phyloP scores from a whole-genome alignment of 1,284 basidiomycete genomes.

The Leccinum fuscescens region DNA sequence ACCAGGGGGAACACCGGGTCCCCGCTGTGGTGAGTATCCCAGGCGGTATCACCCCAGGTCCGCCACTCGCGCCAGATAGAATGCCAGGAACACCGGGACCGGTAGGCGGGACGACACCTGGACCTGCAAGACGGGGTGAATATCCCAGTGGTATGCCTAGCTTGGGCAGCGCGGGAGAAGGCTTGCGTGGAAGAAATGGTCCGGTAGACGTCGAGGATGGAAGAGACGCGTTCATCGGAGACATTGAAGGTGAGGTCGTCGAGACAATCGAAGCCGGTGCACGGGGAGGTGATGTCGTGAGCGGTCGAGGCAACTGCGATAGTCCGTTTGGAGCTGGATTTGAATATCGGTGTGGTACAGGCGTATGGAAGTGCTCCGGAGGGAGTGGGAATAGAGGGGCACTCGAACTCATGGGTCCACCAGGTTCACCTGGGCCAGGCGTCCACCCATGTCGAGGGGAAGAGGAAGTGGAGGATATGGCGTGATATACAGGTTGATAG shows the following conservation, averaged over 20 bases:
- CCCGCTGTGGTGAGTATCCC: conserved; percentile 28
- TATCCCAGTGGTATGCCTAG: conserved; percentile 29
- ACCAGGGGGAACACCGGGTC: too few relatives aligned
- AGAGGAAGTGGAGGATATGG: conserved; percentile 23
- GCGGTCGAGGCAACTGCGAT: conserved; percentile 24
- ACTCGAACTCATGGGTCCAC: conserved; percentile 14
- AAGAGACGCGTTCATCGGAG: conserved; percentile 14
- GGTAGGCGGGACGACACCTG: not conserved
- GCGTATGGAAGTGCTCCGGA: conserved; percentile 31
- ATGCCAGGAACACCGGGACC: not conserved
- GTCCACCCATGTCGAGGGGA: conserved; percentile 32
- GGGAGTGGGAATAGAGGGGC: conserved; percentile 16
- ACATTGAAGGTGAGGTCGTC: conserved; percentile 16
- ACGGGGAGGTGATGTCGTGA: conserved; percentile 16
- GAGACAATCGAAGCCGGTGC: conserved; percentile 5
- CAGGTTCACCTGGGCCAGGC: conserved; percentile 21
- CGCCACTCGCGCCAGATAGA: not conserved
- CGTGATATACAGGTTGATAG: conserved; percentile 12
- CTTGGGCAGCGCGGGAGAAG: conserved; percentile 28
- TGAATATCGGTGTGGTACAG: conserved; percentile 29
- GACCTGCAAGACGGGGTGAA: conserved; percentile 32
- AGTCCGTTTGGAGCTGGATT: conserved; percentile 23
- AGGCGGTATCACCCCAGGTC: conserved; percentile 14
- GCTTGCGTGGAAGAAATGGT: conserved; percentile 26
- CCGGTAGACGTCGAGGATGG: conserved; percentile 17